Percentiles rank a stretch among this genome's conserved stretches.
phyloP scores from a whole-genome alignment of 345 rosid genomes.

The Combretum micranthum region DNA sequence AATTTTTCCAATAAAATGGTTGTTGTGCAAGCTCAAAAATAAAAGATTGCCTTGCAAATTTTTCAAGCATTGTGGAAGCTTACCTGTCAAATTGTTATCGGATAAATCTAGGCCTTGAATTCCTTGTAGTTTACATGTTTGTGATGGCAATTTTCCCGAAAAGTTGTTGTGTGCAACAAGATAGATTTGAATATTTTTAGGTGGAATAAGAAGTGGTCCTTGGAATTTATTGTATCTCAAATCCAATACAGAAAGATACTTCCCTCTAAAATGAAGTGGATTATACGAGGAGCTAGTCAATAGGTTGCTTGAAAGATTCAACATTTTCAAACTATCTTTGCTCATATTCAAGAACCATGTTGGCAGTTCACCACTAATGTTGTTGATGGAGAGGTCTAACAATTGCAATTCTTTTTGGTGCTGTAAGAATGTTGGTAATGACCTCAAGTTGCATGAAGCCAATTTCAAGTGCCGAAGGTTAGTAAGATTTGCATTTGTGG shows the following conservation, averaged over 20 bases:
- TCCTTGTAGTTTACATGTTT: background rate
- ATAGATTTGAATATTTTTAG: background rate
- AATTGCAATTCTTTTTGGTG: background rate
- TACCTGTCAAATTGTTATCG: constrained; percentile 1
- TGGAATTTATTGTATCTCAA: constrained; percentile 6
- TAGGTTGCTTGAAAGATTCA: constrained; percentile 8
- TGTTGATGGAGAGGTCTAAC: constrained; percentile 8
- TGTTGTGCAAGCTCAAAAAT: background rate
- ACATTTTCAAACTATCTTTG: background rate
- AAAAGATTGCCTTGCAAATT: constrained; percentile 2
- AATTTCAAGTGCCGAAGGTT: background rate
- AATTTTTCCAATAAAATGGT: constrained; percentile 1
- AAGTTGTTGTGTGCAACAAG: constrained; percentile 6
- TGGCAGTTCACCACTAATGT: constrained; percentile 7
- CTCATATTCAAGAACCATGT: constrained; percentile 2
- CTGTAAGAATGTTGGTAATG: constrained; percentile 3
- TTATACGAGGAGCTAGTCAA: background rate
- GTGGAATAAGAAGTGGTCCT: constrained; percentile 9
- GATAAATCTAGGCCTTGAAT: constrained; percentile 9
- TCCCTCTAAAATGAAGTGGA: background rate
- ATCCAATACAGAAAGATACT: background rate
- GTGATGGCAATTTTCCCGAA: background rate
- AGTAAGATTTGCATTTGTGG: background rate
- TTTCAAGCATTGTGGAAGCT: constrained; percentile 6
- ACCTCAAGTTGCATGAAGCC: constrained; percentile 9